A percentile compares a stretch with the other conserved stretches of the same genome.
Evolutionary conservation across 768 basidiomycete genomes (phyloP).

Genomic region (Xanthoconium stramineum): DNA sequence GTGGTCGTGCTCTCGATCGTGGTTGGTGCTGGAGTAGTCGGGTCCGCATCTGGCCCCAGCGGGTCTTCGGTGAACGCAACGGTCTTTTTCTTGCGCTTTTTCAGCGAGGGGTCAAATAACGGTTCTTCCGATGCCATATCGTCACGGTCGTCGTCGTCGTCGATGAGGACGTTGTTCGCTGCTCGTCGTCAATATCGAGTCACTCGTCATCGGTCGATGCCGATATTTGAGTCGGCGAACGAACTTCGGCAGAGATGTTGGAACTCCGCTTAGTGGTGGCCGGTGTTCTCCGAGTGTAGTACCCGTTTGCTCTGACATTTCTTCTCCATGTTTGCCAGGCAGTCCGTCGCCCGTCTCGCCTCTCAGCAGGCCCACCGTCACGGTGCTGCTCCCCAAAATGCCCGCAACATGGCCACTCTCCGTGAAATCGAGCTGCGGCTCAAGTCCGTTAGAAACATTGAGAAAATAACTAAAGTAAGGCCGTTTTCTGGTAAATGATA

Average conservation of each 20-base stretch:
- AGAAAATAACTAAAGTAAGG: slow-evolving; percentile 97
- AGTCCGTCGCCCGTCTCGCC: slow-evolving; percentile 43
- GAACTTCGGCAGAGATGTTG: slow-evolving; percentile 18
- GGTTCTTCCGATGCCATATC: slow-evolving; percentile 68
- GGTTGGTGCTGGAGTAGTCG: slow-evolving; percentile 72
- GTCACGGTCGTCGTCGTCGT: slow-evolving; percentile 18
- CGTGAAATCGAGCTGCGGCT: slow-evolving; percentile 95
- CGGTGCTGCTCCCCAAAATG: slow-evolving; percentile 42
- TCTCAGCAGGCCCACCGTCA: slow-evolving; percentile 36
- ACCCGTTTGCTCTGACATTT: background rate
- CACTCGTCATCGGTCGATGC: slow-evolving; percentile 20
- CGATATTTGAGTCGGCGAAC: slow-evolving; percentile 25
- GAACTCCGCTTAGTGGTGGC: slow-evolving; percentile 32
- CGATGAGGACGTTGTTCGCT: slow-evolving; percentile 11
- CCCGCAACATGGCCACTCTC: slow-evolving; percentile 94
- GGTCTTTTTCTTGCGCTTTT: slow-evolving; percentile 84
- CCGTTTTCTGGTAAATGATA: slow-evolving; percentile 2
- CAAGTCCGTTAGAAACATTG: slow-evolving; percentile 96
- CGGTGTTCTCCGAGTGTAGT: slow-evolving; percentile 29
- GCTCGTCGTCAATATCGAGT: slow-evolving; percentile 8
- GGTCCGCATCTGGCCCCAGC: slow-evolving; percentile 76
- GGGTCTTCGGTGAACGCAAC: slow-evolving; percentile 86
- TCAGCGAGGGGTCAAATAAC: slow-evolving; percentile 78
- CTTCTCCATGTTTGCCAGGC: slow-evolving; percentile 47
- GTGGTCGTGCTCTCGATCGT: slow-evolving; percentile 67